A percentile compares a stretch with the other conserved stretches of the same genome.
phyloP scores from a whole-genome alignment of 495 filamentous ascomycete genomes.

The Chaetomidium leptoderma region DNA sequence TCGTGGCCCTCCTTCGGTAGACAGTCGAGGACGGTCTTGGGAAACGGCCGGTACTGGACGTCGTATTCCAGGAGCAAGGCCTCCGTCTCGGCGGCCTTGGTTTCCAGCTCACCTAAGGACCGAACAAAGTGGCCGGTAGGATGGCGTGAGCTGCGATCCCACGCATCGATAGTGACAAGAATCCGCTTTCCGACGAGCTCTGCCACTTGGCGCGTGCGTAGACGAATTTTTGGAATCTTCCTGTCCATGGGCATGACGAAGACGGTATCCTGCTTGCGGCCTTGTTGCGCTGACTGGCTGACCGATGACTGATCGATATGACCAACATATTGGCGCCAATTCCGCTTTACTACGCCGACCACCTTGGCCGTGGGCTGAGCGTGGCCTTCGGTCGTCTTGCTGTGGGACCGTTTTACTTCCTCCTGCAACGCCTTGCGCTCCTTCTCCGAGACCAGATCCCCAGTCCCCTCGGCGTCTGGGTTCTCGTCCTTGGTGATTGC shows the following conservation, averaged over 20 bases:
- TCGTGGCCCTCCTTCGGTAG: slow-evolving; percentile 87
- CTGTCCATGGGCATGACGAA: slow-evolving; percentile 98
- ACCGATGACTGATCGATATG: slow-evolving; percentile 86
- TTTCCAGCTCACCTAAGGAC: slow-evolving; percentile 87
- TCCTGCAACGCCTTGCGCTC: slow-evolving; percentile 84
- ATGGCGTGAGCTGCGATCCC: slow-evolving; percentile 89
- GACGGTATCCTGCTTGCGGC: slow-evolving; percentile 81
- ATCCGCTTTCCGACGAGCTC: slow-evolving; percentile 88
- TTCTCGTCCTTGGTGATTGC: slow-evolving; percentile 89
- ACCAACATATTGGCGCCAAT: slow-evolving; percentile 97
- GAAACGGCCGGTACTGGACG: slow-evolving; percentile 96
- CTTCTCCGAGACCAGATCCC: slow-evolving; percentile 73
- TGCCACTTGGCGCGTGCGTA: slow-evolving; percentile 83
- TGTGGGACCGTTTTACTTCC: slow-evolving; percentile 81
- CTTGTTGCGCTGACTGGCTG: slow-evolving; percentile 61
- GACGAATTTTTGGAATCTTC: slow-evolving; percentile 87
- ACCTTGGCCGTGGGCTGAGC: slow-evolving; percentile 90
- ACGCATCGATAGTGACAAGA: slow-evolving; percentile 91
- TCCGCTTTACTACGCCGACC: slow-evolving; percentile 87
- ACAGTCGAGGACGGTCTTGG: slow-evolving; percentile 90
- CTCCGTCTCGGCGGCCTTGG: slow-evolving; percentile 93
- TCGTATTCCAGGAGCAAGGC: slow-evolving; percentile 91
- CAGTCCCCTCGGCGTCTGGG: slow-evolving; percentile 69
- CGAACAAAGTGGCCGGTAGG: slow-evolving; percentile 91
- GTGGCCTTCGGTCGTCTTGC: slow-evolving; percentile 67